Base-by-base conservation (phyloP, 148 eudicot species). In the Chenopodium quinoa region DNA sequence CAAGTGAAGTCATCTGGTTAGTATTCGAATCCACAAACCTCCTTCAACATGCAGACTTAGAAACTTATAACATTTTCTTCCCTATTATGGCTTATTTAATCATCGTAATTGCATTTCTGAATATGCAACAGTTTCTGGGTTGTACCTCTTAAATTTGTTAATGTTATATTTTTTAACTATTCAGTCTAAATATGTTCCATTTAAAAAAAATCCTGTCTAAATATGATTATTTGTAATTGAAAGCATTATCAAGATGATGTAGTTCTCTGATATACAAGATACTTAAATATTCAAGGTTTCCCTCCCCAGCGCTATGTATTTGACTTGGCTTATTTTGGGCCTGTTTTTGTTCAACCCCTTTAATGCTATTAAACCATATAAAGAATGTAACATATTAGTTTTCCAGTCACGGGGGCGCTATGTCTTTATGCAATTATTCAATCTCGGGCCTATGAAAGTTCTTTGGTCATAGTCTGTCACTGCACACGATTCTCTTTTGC, bases 1-100 rank as follows among this genome's bases (percentile, higher is more conserved):
- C 7, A 22, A 37, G 9, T 71, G 69, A 62, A 80, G 71, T 62
- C 68, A n/a, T 37, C 58, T 80, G 82, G 82, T 80, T 62, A 25
- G 77, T 78, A 16, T 23, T 27, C 66, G 31, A 16, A 48, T 65
- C 27, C 1, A 64, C 58, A 50, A 34, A 17, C n/a, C 75, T 25
- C 27, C 17, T 62, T 37, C 46, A 23, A 40, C 19, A 58, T 58
- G 56, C 66, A 19, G 47, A 78, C 72, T 67, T 50, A 44, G 32
- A 54, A 46, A 25, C 4, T 79, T 19, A 22, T 50, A n/a, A n/a
- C 1, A 12, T 19, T 71, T 54, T 23, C 29, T 56, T 1, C 20
- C 23, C 60, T 17, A 20, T 58, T 72, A 16, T 13, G 23, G 17
- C 76, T 19, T 9, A 58, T 40, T 23, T 23, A 73, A n/a, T 72